These are phyloP conservation scores for Cymodocea nodosa DNA, from an alignment of 116 monocot species.

Conservation along the genomic window DNA sequence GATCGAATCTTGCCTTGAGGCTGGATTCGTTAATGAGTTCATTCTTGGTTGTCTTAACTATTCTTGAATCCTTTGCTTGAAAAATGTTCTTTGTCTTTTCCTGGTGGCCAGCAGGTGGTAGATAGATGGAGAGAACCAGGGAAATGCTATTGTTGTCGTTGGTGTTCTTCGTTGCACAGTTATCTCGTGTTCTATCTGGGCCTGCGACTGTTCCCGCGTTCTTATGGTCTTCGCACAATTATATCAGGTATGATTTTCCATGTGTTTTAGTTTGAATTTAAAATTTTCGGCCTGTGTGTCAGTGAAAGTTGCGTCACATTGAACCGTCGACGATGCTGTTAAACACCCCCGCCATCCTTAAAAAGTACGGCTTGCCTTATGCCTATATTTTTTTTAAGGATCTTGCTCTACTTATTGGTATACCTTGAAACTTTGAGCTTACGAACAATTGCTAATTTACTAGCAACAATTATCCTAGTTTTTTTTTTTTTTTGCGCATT, in stretches of 20 bases:
- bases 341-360: too few species aligned
- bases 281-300: not conserved
- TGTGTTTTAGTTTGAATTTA: not conserved
- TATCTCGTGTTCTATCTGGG: slow-evolving; percentile 3
- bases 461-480: too few species aligned
- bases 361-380: too few species aligned
- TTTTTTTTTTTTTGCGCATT: too few species aligned
- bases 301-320: not conserved
- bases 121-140: slow-evolving; percentile 1
- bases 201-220: slow-evolving; percentile 22
- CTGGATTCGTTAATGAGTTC: too few species aligned
- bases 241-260: slow-evolving; percentile 1
- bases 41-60: not conserved
- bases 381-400: too few species aligned
- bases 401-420: too few species aligned
- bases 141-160: slow-evolving; percentile 4
- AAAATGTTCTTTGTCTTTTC: not conserved
- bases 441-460: too few species aligned
- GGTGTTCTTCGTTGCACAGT: slow-evolving; percentile 4
- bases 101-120: not conserved
- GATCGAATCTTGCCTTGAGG: too few species aligned
- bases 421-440: too few species aligned
- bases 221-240: slow-evolving; percentile 10
- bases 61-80: not conserved
- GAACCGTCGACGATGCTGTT: too few species aligned